Evolutionary conservation across 179 eudicot species (phyloP).

Genomic region (Gypsophila paniculata): DNA sequence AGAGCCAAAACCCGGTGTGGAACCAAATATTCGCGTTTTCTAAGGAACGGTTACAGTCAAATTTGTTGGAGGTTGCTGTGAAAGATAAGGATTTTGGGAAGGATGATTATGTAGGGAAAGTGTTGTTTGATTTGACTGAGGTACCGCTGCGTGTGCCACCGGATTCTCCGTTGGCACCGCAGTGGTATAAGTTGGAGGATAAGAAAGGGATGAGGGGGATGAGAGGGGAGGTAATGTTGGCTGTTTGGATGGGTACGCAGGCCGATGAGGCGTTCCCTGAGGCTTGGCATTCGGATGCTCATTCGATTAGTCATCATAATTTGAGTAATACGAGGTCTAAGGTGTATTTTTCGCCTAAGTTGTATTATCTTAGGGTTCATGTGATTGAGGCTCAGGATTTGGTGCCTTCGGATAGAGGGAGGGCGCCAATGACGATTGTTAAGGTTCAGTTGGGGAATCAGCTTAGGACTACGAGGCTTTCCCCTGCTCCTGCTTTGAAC

Average conservation of each 20-base stretch:
- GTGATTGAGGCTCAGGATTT: slow-evolving; percentile 91
- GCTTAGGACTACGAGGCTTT: slow-evolving; percentile 42
- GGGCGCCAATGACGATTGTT: slow-evolving; percentile 42
- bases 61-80: slow-evolving; percentile 55
- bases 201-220: slow-evolving; percentile 40
- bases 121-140: slow-evolving; percentile 58
- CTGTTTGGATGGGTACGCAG: slow-evolving; percentile 92
- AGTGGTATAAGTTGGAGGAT: slow-evolving; percentile 71
- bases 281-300: slow-evolving; percentile 96
- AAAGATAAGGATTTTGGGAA: slow-evolving; percentile 73
- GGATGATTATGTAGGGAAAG: slow-evolving; percentile 77
- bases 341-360: slow-evolving; percentile 79
- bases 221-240: slow-evolving; percentile 72
- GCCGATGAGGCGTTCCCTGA: slow-evolving; percentile 92
- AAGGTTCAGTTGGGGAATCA: slow-evolving; percentile 60
- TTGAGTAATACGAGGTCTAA: slow-evolving; percentile 62
- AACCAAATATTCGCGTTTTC: slow-evolving; percentile 70
- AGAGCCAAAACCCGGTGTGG: slow-evolving; percentile 77
- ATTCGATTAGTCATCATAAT: slow-evolving; percentile 54
- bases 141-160: slow-evolving; percentile 80
- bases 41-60: slow-evolving; percentile 59
- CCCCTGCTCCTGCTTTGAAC: slow-evolving; percentile 38
- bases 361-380: slow-evolving; percentile 67
- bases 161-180: slow-evolving; percentile 89
- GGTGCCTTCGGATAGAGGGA: slow-evolving; percentile 46